A percentile compares a stretch with the other conserved stretches of the same genome.
These are phyloP conservation scores for Cadophora gregata DNA, from an alignment of 2,329 filamentous ascomycete genomes.

Conservation along the genomic window DNA sequence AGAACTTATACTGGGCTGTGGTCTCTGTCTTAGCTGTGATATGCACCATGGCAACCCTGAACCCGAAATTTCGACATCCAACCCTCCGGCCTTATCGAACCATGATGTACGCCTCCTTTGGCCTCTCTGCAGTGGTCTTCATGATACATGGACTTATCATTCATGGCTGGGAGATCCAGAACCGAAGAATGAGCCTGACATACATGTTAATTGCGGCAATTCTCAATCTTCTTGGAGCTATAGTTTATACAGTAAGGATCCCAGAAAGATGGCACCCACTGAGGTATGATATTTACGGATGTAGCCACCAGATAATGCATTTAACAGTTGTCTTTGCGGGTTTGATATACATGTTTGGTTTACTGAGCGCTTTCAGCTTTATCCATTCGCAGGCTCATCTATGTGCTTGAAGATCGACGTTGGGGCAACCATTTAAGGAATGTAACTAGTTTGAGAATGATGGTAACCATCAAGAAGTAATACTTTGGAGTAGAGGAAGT, in stretches of 20 bases:
- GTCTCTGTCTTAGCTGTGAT: constrained; percentile 25
- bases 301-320: constrained; percentile 44
- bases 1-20: constrained; percentile 46
- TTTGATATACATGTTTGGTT: constrained; percentile 35
- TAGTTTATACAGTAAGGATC: constrained; percentile 30
- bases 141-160: constrained; percentile 37
- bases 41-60: constrained; percentile 33
- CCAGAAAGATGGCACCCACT: constrained; percentile 40
- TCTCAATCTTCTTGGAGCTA: constrained; percentile 32
- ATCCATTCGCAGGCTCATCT: constrained; percentile 17
- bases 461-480: too few species aligned
- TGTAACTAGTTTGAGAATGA: too few species aligned
- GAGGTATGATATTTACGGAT: constrained; percentile 38
- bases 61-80: constrained; percentile 30
- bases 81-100: constrained; percentile 34
- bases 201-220: constrained; percentile 20
- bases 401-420: not conserved
- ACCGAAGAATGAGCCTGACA: constrained; percentile 31
- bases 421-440: too few species aligned
- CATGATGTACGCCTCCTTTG: constrained; percentile 36
- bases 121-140: constrained; percentile 37
- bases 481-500: too few species aligned
- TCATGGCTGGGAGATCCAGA: constrained; percentile 32
- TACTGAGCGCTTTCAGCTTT: constrained; percentile 34
- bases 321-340: constrained; percentile 41